phyloP scores from a whole-genome alignment of 805 yeast species.

The Cyberlindnera americana region DNA sequence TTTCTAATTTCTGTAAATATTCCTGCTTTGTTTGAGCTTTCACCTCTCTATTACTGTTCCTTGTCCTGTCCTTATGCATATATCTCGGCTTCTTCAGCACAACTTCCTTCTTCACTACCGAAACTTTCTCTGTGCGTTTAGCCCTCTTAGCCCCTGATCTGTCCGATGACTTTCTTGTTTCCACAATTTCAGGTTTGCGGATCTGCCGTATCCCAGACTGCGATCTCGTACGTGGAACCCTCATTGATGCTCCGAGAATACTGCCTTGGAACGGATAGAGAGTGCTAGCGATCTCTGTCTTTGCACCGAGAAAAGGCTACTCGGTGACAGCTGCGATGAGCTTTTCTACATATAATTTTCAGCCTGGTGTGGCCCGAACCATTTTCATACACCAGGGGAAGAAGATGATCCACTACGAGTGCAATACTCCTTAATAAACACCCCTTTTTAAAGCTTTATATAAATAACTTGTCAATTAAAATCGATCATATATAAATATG shows the following conservation, averaged over 20 bases:
- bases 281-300: too few relatives aligned
- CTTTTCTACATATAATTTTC: too few relatives aligned
- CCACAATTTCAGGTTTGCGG: not conserved
- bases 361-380: constrained; percentile 4
- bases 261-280: too few relatives aligned
- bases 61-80: not conserved
- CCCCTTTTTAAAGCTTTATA: too few relatives aligned
- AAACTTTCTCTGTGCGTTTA: not conserved
- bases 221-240: constrained; percentile 3
- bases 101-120: not conserved
- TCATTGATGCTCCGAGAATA: not conserved
- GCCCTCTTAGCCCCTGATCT: not conserved
- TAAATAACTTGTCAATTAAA: too few relatives aligned
- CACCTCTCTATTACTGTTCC: not conserved
- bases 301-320: too few relatives aligned
- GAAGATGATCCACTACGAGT: too few relatives aligned
- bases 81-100: constrained; percentile 4
- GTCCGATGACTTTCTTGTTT: not conserved
- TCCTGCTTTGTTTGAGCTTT: not conserved
- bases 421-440: too few relatives aligned
- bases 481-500: not conserved
- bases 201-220: constrained; percentile 8
- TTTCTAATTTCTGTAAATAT: constrained; percentile 4
- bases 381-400: not conserved
- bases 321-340: not conserved